Percentiles rank a stretch among this genome's conserved stretches.
These are phyloP conservation scores for Corymbia citriodora DNA, from an alignment of 441 rosid species.

Conservation along the genomic window DNA sequence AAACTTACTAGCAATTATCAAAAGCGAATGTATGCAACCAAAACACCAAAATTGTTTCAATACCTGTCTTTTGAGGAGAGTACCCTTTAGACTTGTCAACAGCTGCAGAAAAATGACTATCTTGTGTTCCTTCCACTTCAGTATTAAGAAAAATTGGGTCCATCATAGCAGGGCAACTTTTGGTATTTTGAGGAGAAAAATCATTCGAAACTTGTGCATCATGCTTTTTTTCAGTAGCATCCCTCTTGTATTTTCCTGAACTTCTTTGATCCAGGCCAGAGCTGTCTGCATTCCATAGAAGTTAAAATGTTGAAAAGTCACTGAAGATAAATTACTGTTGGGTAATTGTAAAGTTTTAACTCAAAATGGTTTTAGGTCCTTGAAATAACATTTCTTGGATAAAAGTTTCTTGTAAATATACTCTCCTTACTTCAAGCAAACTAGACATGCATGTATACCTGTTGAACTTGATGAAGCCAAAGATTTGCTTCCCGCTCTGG, in stretches of 20 bases:
- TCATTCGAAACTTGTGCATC: not conserved
- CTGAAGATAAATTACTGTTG: not conserved
- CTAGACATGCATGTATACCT: not conserved
- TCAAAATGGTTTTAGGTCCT: not conserved
- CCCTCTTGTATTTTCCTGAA: slow-evolving; percentile 1
- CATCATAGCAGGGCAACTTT: not conserved
- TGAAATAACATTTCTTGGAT: not conserved
- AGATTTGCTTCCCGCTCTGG: not conserved
- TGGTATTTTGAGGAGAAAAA: not conserved
- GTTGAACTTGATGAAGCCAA: not conserved
- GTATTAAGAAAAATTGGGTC: not conserved
- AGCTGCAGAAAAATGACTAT: not conserved
- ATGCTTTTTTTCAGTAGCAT: not conserved
- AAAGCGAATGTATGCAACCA: not conserved
- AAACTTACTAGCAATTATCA: not conserved
- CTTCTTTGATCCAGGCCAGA: slow-evolving; percentile 2
- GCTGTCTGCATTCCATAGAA: slow-evolving; percentile 1
- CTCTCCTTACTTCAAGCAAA: not conserved
- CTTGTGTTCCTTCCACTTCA: not conserved
- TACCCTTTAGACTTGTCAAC: not conserved
- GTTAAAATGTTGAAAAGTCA: not conserved
- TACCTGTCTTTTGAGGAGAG: not conserved
- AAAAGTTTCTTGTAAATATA: not conserved
- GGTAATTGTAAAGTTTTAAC: not conserved
- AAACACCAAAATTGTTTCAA: not conserved